These are phyloP conservation scores for Phaffomyces thermotolerans DNA, from an alignment of 805 yeast species.

Conservation along the genomic window DNA sequence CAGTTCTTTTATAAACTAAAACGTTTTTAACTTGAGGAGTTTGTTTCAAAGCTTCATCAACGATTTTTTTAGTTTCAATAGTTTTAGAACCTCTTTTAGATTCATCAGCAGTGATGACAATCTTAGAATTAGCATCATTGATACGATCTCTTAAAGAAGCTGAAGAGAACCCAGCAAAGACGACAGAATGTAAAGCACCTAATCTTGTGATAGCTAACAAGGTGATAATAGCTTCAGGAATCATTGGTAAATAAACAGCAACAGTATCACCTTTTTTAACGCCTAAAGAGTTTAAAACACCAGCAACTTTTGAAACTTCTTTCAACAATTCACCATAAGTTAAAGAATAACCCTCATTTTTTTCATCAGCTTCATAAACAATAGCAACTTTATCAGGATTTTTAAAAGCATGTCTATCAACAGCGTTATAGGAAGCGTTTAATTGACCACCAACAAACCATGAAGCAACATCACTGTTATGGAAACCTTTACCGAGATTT, in stretches of 20 bases:
- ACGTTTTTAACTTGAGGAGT: constrained; percentile 66
- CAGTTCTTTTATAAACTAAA: constrained; percentile 69
- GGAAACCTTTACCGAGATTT: constrained; percentile 36
- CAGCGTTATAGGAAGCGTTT: constrained; percentile 76
- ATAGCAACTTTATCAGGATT: constrained; percentile 70
- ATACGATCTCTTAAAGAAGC: constrained; percentile 89
- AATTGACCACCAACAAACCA: constrained; percentile 79
- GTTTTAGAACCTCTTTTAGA: constrained; percentile 78
- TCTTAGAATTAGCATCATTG: constrained; percentile 67
- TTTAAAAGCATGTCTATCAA: constrained; percentile 70
- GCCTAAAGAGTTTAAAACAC: constrained; percentile 58
- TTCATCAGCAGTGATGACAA: constrained; percentile 76
- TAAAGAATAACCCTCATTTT: constrained; percentile 50
- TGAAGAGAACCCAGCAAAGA: constrained; percentile 84
- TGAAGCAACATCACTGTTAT: constrained; percentile 45
- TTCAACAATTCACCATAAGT: constrained; percentile 67
- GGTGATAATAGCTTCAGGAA: constrained; percentile 69
- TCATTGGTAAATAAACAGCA: constrained; percentile 83
- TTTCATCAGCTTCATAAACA: constrained; percentile 78
- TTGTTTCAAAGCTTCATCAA: constrained; percentile 66
- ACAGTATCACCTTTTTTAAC: constrained; percentile 78
- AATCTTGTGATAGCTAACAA: constrained; percentile 71
- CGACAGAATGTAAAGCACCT: constrained; percentile 81
- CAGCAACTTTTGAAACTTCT: constrained; percentile 66
- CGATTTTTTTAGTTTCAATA: constrained; percentile 73